Conservation (phyloP, 202 grass and related monocot genomes). For the Zoysia matrella region DNA sequence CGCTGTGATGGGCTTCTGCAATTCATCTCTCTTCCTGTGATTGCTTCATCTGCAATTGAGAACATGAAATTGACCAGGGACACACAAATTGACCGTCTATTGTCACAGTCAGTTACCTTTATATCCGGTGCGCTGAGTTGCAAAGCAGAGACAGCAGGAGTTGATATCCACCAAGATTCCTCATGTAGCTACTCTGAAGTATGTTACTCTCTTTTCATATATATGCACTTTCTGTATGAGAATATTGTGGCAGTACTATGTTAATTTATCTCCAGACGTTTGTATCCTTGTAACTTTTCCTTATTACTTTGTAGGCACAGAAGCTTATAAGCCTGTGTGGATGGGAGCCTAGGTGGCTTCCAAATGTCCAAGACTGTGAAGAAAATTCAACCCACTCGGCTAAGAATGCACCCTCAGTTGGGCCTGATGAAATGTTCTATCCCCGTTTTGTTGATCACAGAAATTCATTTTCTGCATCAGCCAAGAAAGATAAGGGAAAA, state of each 20-base stretch:
- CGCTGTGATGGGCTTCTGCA: conserved; percentile 89
- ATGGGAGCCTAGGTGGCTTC: conserved; percentile 98
- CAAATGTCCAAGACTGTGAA: conserved; percentile 97
- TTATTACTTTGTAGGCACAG: conserved; percentile 67
- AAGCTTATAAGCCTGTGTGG: conserved; percentile 97
- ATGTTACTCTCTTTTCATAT: conserved; percentile 43
- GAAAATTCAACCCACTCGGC: conserved; percentile 91
- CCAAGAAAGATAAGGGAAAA: conserved; percentile 81
- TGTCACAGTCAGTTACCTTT: conserved; percentile 71
- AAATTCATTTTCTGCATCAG: conserved; percentile 67
- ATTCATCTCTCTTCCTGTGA: conserved; percentile 75
- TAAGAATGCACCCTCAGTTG: conserved; percentile 63
- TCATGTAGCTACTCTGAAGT: conserved; percentile 75
- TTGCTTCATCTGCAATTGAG: conserved; percentile 87
- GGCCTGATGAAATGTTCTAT: conserved; percentile 45
- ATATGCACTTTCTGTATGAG: background rate
- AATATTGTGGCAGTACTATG: conserved; percentile 18
- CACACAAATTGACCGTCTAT: conserved; percentile 67
- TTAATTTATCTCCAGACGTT: conserved; percentile 23
- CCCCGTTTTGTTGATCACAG: conserved; percentile 53
- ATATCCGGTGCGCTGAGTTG: conserved; percentile 70
- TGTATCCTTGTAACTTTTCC: conserved; percentile 18
- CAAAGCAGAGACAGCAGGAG: conserved; percentile 65
- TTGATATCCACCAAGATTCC: conserved; percentile 60
- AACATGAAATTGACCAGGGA: conserved; percentile 77